Percentiles rank a stretch among this genome's conserved stretches.
phyloP scores from a whole-genome alignment of 306 rosid genomes.

The Oxytropis ochrocephala region DNA sequence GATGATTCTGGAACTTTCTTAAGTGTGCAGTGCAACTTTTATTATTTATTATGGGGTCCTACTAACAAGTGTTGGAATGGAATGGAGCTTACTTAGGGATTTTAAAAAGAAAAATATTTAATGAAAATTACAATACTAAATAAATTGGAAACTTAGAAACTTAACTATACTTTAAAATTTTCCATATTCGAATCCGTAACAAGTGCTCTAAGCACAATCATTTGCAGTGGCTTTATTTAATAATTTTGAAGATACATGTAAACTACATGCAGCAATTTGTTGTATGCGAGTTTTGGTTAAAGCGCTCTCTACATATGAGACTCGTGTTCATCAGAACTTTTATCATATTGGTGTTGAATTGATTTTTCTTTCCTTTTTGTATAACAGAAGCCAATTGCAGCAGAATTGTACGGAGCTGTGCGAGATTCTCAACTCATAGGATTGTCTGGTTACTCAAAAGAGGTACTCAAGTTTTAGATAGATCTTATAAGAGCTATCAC shows the following conservation, averaged over 20 bases:
- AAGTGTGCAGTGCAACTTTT: not conserved
- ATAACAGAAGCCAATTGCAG: conserved; percentile 72
- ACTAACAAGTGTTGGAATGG: too few species aligned
- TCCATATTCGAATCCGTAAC: not conserved
- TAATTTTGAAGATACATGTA: not conserved
- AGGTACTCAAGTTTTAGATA: conserved; percentile 46
- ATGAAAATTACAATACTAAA: not conserved
- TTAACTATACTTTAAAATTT: not conserved
- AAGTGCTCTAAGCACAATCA: not conserved
- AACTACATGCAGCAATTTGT: not conserved
- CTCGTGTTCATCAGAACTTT: not conserved
- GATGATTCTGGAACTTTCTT: not conserved
- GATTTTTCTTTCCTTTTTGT: conserved; percentile 3
- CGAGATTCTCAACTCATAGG: conserved; percentile 85
- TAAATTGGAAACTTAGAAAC: not conserved
- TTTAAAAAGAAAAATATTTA: not conserved
- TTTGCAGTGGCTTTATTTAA: not conserved
- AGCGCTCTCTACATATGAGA: not conserved
- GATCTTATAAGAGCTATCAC: conserved; percentile 1
- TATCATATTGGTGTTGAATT: conserved; percentile 9
- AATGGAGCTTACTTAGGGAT: too few species aligned
- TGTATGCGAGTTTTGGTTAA: not conserved
- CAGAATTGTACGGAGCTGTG: conserved; percentile 60
- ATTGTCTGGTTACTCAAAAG: conserved; percentile 83
- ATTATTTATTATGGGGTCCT: not conserved